Conservation (phyloP, 208 protist species). For the Trypanosoma theileri region DNA sequence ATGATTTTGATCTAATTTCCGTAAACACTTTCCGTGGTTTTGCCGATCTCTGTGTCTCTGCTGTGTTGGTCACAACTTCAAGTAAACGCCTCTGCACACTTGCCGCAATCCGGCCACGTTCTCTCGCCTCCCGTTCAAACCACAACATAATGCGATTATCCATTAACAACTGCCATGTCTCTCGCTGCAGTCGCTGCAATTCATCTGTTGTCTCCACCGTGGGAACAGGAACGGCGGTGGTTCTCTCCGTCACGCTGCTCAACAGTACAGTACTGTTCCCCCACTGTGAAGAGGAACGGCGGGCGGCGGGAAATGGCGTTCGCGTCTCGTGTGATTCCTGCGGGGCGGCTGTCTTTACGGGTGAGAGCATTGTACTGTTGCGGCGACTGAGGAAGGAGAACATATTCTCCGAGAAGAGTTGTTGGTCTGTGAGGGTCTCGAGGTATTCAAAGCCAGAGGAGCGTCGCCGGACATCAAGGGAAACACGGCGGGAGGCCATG, state of each 20-base stretch:
- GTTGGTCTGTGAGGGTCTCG: slow-evolving; percentile 43
- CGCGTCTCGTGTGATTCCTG: no score
- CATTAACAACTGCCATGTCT: slow-evolving; percentile 84
- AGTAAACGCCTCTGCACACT: slow-evolving; percentile 71
- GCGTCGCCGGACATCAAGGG: slow-evolving; percentile 6
- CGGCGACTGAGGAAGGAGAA: slow-evolving; percentile 46
- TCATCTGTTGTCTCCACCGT: neutral
- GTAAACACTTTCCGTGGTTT: neutral
- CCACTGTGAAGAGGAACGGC: no score
- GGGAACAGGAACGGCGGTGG: neutral
- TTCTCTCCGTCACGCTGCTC: no score
- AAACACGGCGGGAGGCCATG: neutral
- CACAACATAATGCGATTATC: slow-evolving; percentile 83
- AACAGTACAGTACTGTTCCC: no score
- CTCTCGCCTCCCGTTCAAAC: slow-evolving; percentile 74
- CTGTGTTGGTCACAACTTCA: slow-evolving; percentile 49
- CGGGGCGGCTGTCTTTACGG: neutral
- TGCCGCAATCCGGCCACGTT: slow-evolving; percentile 61
- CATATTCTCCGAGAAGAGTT: slow-evolving; percentile 58
- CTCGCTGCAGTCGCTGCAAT: slow-evolving; percentile 61
- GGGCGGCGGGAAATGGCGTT: no score
- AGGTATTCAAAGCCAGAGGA: slow-evolving; percentile 12
- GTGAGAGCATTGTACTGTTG: neutral
- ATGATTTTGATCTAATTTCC: no score
- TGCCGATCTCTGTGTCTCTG: neutral